Evolutionary conservation across 495 filamentous ascomycete genomes (phyloP), one percentile per base, ranked within the genome.

Genomic region (Neurospora hispaniola): DNA sequence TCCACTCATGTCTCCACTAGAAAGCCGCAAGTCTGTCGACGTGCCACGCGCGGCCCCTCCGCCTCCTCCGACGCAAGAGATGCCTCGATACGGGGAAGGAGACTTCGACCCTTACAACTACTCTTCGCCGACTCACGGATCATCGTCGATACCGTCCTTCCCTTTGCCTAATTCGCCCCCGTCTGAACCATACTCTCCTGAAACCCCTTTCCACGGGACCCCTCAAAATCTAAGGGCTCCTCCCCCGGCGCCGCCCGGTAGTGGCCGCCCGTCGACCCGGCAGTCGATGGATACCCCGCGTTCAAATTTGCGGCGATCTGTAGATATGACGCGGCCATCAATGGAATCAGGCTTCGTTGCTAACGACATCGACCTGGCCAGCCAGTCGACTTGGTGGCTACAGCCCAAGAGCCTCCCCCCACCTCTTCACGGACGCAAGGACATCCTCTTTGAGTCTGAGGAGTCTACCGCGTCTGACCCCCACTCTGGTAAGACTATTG

Each of bases 261-360:
- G 84, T n/a, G 77, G 77, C 70, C 83, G 83, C 46, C 81, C 81
- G 14, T 83, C 85, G 23, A 76, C 80, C 44, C 88, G 92, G 72
- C 88, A 90, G 80, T 94, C 94, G 5, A 79, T 92, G 59, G 94
- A 97, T 78, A 80, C 90, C 18, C 82, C 87, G 59, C 86, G 92
- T 71, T 78, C 68, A 73, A 81, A 76, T 46, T 79, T 84, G 31
- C 88, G 93, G 70, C 85, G 90, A 75, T 98, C 95, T 27, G 89
- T 92, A 76, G 96, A 99, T 69, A 76, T 82, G 46, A 73, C 78
- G 16, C 82, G 86, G 69, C 86, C 85, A 40, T 88, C 86, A 38
- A 85, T 89, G 74, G 95, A 97, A 69, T 88, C 88, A 46, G 90
- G 93, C 9, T 96, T 86, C 79, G 93, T 98, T 74, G 96, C 96